These are phyloP conservation scores for Craspedostauros australis DNA, from an alignment of 108 stramenopile genomes.

Conservation along the genomic window DNA sequence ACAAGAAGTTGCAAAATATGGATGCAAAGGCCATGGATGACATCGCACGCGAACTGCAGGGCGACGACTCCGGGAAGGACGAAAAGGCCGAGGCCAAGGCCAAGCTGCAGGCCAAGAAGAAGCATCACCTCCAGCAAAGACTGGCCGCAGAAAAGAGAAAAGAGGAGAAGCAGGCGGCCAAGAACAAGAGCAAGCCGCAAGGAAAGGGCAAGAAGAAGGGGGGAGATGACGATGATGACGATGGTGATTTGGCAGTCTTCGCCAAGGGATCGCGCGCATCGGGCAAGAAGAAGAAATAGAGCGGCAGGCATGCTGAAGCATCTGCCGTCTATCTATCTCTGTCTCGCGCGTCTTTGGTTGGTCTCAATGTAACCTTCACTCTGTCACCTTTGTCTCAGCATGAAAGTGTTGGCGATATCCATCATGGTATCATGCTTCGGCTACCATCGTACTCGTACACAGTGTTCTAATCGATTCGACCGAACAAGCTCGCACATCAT, in stretches of 20 bases:
- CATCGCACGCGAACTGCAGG: slow-evolving; percentile 27
- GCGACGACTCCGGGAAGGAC: slow-evolving; percentile 22
- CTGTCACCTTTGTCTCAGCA: no score
- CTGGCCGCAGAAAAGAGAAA: slow-evolving; percentile 35
- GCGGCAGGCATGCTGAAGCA: neutral
- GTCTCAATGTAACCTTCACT: no score
- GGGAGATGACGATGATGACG: slow-evolving; percentile 28
- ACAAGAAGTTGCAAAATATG: slow-evolving; percentile 39
- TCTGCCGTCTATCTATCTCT: no score
- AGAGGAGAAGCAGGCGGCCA: slow-evolving; percentile 31
- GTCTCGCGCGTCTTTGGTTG: no score
- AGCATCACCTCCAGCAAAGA: slow-evolving; percentile 30
- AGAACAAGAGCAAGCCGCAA: no score
- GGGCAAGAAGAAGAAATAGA: slow-evolving; percentile 30
- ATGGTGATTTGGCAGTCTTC: slow-evolving; percentile 31
- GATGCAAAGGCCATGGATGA: slow-evolving; percentile 39
- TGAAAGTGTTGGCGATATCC: no score
- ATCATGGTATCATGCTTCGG: no score
- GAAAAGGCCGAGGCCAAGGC: slow-evolving; percentile 35
- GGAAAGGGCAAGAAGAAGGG: slow-evolving; percentile 24
- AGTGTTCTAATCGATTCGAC: no score
- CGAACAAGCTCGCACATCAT: no score
- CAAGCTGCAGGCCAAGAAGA: slow-evolving; percentile 34
- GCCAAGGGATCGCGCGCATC: slow-evolving; percentile 20
- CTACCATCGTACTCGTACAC: no score